These are phyloP conservation scores for Malus hybrid DNA, from an alignment of 331 rosid genomes.

Conservation along the genomic window DNA sequence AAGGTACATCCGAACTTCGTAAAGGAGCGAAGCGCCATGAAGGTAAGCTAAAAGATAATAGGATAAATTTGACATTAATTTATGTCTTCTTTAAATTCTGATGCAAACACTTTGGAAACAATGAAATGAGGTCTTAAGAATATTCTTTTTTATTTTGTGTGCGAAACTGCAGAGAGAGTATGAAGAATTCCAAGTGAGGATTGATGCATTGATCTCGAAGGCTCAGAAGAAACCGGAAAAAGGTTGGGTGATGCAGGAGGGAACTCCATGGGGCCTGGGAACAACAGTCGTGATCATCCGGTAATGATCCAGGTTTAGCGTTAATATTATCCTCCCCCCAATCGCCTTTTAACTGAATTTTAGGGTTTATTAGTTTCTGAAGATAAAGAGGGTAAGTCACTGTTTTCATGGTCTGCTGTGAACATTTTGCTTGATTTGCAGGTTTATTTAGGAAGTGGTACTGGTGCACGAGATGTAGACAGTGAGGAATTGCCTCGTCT, in stretches of 20 bases:
- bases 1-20: too few relatives aligned
- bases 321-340: background rate
- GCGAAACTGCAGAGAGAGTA: constrained; percentile 69
- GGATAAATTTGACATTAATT: too few relatives aligned
- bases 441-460: constrained; percentile 70
- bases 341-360: too few relatives aligned
- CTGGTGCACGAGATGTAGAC: constrained; percentile 68
- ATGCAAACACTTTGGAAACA: background rate
- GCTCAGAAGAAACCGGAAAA: constrained; percentile 86
- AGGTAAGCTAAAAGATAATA: constrained; percentile 24
- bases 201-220: constrained; percentile 70
- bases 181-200: constrained; percentile 81
- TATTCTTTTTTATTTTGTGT: background rate
- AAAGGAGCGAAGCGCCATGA: too few relatives aligned
- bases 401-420: too few relatives aligned
- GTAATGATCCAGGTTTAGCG: constrained; percentile 81
- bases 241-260: constrained; percentile 91
- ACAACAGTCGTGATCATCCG: constrained; percentile 74
- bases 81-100: too few relatives aligned
- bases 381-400: too few relatives aligned
- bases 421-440: constrained; percentile 14
- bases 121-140: background rate
- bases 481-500: constrained; percentile 71
- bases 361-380: too few relatives aligned
- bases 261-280: constrained; percentile 91